Evolutionary conservation across 306 rosid genomes (phyloP).

Genomic region (Gastrolobium villosum): DNA sequence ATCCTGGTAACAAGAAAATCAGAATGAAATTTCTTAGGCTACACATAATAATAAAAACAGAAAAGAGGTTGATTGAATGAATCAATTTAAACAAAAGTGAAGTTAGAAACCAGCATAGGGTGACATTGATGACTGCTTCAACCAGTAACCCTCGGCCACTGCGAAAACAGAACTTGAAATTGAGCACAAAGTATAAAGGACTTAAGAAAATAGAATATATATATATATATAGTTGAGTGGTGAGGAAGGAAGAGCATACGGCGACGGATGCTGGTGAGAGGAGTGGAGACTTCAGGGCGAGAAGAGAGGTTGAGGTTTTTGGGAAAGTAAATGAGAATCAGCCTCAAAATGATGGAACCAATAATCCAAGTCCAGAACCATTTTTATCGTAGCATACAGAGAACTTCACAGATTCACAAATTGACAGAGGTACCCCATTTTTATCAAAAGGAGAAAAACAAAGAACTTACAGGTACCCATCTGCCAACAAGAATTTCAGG

Average conservation of each 20-base stretch:
- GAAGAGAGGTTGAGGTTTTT: slow-evolving; percentile 81
- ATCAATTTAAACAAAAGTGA: neutral
- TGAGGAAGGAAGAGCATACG: slow-evolving; percentile 54
- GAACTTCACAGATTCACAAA: too few relatives aligned
- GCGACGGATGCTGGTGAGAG: slow-evolving; percentile 92
- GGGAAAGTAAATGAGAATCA: slow-evolving; percentile 75
- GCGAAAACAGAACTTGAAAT: slow-evolving; percentile 30
- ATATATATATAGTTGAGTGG: neutral
- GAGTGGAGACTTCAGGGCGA: slow-evolving; percentile 96
- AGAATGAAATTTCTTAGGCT: slow-evolving; percentile 16
- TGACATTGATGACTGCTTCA: slow-evolving; percentile 86
- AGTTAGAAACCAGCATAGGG: slow-evolving; percentile 75
- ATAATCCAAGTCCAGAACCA: slow-evolving; percentile 79
- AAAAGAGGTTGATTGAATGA: neutral
- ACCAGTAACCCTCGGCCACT: slow-evolving; percentile 97
- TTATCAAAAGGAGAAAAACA: too few relatives aligned
- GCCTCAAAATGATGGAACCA: slow-evolving; percentile 74
- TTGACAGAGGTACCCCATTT: too few relatives aligned
- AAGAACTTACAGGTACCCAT: too few relatives aligned
- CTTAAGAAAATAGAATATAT: neutral
- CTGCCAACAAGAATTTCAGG: too few relatives aligned
- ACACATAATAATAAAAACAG: neutral
- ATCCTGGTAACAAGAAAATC: slow-evolving; percentile 63
- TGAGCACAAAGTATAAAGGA: neutral
- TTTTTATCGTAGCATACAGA: too few relatives aligned